phyloP scores from a whole-genome alignment of 2,329 filamentous ascomycete species.

The Aspergillus fijiensis region DNA sequence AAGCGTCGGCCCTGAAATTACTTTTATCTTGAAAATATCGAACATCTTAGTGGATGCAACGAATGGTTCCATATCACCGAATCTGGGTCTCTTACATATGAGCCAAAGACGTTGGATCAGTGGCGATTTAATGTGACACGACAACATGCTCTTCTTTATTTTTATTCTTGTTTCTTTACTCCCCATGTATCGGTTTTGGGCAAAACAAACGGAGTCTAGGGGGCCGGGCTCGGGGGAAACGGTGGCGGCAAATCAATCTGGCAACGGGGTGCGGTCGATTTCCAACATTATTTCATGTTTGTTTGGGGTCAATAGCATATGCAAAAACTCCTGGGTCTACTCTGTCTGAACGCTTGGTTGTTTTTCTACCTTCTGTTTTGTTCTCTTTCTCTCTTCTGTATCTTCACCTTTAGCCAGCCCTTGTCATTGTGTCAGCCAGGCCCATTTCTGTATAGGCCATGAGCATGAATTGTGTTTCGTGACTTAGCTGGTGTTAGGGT shows the following conservation, averaged over 20 bases:
- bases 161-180: slow-evolving; percentile 7
- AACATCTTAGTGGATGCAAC: background rate
- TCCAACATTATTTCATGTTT: background rate
- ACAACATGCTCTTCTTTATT: slow-evolving; percentile 13
- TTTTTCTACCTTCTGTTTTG: background rate
- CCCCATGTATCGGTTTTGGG: slow-evolving; percentile 10
- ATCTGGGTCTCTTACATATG: background rate
- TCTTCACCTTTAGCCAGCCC: background rate
- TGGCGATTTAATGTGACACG: slow-evolving; percentile 22
- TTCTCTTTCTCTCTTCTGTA: background rate
- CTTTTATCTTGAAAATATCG: too few relatives aligned
- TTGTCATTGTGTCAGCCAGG: background rate
- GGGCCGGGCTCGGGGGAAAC: background rate
- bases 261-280: background rate
- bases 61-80: background rate
- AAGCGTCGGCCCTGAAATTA: too few relatives aligned
- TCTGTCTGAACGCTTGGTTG: background rate
- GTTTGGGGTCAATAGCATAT: background rate
- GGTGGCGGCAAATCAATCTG: background rate
- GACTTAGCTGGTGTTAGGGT: background rate
- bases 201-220: slow-evolving; percentile 20
- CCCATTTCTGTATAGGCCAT: background rate
- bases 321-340: background rate
- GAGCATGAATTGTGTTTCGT: background rate
- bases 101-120: slow-evolving; percentile 11